phyloP scores from a whole-genome alignment of 257 asterid species.

The Cordia subcordata region DNA sequence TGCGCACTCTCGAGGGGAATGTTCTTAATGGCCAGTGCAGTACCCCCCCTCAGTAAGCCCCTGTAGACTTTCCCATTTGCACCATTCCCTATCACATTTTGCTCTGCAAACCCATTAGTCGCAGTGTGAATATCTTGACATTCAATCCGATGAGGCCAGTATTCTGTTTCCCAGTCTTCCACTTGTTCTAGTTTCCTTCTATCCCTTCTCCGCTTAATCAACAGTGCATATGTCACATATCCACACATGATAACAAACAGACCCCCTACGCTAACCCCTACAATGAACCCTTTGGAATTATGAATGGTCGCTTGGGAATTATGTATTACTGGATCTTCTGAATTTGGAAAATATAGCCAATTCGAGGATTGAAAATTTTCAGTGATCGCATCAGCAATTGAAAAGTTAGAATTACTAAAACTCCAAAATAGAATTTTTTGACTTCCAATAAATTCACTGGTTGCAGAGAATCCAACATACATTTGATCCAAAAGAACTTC shows the following conservation, averaged over 20 bases:
- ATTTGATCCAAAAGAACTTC: conserved; percentile 48
- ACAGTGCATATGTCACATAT: conserved; percentile 16
- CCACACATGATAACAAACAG: conserved; percentile 14
- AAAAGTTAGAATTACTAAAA: conserved; percentile 54
- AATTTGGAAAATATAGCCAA: conserved; percentile 28
- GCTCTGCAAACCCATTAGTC: conserved; percentile 53
- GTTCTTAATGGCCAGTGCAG: conserved; percentile 56
- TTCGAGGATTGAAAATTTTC: conserved; percentile 47
- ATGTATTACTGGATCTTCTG: conserved; percentile 31
- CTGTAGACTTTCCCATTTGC: conserved; percentile 68
- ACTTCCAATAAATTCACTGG: conserved; percentile 51
- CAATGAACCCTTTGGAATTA: conserved; percentile 31
- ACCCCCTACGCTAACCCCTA: conserved; percentile 31
- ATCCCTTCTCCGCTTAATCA: conserved; percentile 27
- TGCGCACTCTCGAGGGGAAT: conserved; percentile 48
- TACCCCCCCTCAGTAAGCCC: conserved; percentile 44
- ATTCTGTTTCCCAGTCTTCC: conserved; percentile 82
- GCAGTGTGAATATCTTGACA: conserved; percentile 66
- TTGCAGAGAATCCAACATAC: conserved; percentile 74
- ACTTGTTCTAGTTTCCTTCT: conserved; percentile 43
- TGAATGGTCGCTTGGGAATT: too few species aligned
- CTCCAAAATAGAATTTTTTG: conserved; percentile 73
- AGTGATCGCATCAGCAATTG: conserved; percentile 36
- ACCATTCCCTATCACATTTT: conserved; percentile 60
- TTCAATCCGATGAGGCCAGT: conserved; percentile 72